Percentiles rank a stretch among this genome's conserved stretches.
Conservation (phyloP, 2,329 filamentous ascomycete genomes). For the Aureobasidium uvarum region DNA sequence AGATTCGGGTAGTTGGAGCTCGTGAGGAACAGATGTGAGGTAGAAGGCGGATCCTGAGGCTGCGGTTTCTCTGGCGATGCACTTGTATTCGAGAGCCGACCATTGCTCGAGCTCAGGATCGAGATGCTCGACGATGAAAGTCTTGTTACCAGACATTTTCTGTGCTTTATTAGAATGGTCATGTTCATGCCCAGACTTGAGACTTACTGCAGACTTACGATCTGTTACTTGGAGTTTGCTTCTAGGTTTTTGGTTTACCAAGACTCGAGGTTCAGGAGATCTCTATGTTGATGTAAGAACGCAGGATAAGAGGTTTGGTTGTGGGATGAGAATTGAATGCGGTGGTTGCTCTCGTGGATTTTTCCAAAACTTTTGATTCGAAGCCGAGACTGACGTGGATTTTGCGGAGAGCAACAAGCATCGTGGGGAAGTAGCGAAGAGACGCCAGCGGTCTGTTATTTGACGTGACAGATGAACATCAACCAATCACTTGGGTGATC, state of each 20-base stretch:
- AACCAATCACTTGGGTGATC: background rate
- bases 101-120: conserved; percentile 91
- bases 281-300: too few species aligned
- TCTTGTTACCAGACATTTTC: conserved; percentile 47
- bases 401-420: conserved; percentile 10
- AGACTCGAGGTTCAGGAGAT: too few species aligned
- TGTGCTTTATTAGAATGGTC: background rate
- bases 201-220: background rate
- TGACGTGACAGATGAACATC: accelerated
- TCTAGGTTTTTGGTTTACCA: background rate
- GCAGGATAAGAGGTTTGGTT: too few species aligned
- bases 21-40: conserved; percentile 73
- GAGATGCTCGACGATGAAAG: conserved; percentile 93
- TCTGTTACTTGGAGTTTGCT: background rate
- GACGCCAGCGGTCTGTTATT: background rate
- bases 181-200: background rate
- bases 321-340: background rate
- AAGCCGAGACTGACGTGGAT: conserved; percentile 3
- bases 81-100: conserved; percentile 89
- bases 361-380: conserved; percentile 11
- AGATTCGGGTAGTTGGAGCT: conserved; percentile 59
- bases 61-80: conserved; percentile 79
- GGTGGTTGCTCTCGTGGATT: background rate
- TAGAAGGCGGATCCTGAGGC: conserved; percentile 66
- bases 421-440: background rate